phyloP scores from a whole-genome alignment of 345 rosid species.

The Durio zibethinus region DNA sequence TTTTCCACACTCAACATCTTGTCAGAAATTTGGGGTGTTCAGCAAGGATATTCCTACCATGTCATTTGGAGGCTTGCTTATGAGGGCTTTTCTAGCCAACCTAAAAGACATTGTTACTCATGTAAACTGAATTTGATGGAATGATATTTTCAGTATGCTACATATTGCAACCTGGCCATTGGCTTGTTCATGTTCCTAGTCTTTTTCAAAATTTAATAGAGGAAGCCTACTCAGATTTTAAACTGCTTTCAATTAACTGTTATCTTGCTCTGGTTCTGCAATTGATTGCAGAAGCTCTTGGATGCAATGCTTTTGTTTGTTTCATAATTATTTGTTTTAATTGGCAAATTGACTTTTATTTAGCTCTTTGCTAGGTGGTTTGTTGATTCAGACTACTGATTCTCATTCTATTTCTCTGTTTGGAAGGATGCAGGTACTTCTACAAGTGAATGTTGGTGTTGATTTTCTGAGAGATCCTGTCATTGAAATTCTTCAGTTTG shows the following conservation, averaged over 20 bases:
- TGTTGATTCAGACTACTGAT: constrained; percentile 28
- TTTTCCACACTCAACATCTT: background rate
- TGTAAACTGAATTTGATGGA: background rate
- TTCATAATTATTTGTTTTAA: background rate
- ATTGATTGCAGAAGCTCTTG: background rate
- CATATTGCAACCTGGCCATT: background rate
- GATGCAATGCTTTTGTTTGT: background rate
- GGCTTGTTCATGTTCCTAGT: background rate
- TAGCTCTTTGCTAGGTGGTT: background rate
- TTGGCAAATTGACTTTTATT: background rate
- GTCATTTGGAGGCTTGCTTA: constrained; percentile 2
- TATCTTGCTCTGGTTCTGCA: background rate
- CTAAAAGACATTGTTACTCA: background rate
- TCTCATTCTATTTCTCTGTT: constrained; percentile 57
- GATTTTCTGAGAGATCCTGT: constrained; percentile 69
- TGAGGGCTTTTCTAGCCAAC: background rate
- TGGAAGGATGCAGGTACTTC: constrained; percentile 96
- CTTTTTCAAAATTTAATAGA: background rate
- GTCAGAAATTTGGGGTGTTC: background rate
- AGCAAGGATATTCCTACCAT: background rate
- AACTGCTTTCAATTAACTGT: background rate
- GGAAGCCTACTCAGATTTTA: background rate
- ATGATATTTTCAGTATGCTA: background rate
- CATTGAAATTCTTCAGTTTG: constrained; percentile 95
- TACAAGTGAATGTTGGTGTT: constrained; percentile 81